Evolutionary conservation across 148 eudicot species (phyloP), one percentile per base, ranked within the genome.

Genomic region (Arctostaphylos glauca): DNA sequence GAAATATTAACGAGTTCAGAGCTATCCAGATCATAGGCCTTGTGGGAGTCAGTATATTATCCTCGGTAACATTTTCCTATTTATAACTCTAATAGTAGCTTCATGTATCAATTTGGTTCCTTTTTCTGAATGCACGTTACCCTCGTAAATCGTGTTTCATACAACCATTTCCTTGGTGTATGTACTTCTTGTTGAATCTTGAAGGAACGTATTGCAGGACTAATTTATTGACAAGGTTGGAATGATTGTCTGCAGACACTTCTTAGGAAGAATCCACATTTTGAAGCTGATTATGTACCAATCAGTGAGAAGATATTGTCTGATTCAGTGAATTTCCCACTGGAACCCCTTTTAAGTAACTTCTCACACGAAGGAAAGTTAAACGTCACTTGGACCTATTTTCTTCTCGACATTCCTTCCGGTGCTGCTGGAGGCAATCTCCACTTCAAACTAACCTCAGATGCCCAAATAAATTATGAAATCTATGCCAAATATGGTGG

Each of bases 391-490:
- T 94, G 98, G 98, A 94, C 97, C 12, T 96, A 90, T 85, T 94
- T 96, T 79, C 86, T 87, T 74, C 81, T 94, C 21, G 94, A 94
- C 84, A 85, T 94, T 81, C 99, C 99, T 73, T 86, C 68, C 66
- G 97, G 94, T 66, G 97, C 98, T 50, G 87, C 91, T 79, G 99
- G 98, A 66, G 95, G 89, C 76, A 94, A 91, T 84, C 84, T 96
- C 76, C 97, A 91, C 81, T 67, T 94, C 80, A 88, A 81, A 76
- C 79, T 96, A 75, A 83, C 77, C 72, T 86, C 95, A 49, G 89
- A 90, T 31, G 49, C 73, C 56, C 88, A 86, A 86, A 77, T 85
- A 72, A 87, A 84, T 68, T 88, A 81, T 68, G 98, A 92, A 81
- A 82, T 94, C 77, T 96, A 91, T 77, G 91, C 89, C 56, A 92